Evolutionary conservation across 768 basidiomycete species (phyloP), one percentile per base, ranked within the genome.

Genomic region (Leccinum subgranulosum): DNA sequence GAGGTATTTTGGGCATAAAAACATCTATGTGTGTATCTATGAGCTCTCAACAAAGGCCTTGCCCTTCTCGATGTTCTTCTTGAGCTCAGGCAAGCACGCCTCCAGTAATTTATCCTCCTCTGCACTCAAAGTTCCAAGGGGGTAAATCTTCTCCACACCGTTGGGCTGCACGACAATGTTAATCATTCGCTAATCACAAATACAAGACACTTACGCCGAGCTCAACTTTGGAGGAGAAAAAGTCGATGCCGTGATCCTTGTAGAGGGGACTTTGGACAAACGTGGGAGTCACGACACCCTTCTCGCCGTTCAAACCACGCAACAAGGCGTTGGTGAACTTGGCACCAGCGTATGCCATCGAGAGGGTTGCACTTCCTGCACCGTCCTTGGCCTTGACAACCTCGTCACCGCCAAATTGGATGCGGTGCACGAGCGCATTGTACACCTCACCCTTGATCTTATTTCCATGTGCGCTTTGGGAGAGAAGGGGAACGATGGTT

Each of bases 51-150:
- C 88, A 62, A 92, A 92, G 46, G 82, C 81, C 75, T 81, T 85
- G 76, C 94, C 94, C 86, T 94, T 98, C 76, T 92, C 90, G 67
- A 98, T 96, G 85, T 97, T 98, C 86, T 91, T 94, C 85, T 91
- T 90, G 67, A 99, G 84, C 65, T 94, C 92, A 63, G 92, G 92
- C 67, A 94, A 72, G 80, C 90, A 92, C 31, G 87, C 94, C 25
- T 85, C 88, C 67, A 99, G 78, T 57, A 97, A 81, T 71, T 84
- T 84, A 81, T 94, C 74, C 79, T 99, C 97, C 69, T 87, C 83
- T 29, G 85, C 79, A 33, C 92, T 83, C 65, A 99, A 66, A 33
- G 80, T 67, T 33, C 97, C 97, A 60, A 98, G 69, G 19, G 87
- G 84, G 78, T 91, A 80, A 71, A 99, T 97, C 81, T 88, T 92